Evolutionary conservation across 2,329 filamentous ascomycete species (phyloP), one percentile per base, ranked within the genome.

Genomic region (Falciphora oryzae): DNA sequence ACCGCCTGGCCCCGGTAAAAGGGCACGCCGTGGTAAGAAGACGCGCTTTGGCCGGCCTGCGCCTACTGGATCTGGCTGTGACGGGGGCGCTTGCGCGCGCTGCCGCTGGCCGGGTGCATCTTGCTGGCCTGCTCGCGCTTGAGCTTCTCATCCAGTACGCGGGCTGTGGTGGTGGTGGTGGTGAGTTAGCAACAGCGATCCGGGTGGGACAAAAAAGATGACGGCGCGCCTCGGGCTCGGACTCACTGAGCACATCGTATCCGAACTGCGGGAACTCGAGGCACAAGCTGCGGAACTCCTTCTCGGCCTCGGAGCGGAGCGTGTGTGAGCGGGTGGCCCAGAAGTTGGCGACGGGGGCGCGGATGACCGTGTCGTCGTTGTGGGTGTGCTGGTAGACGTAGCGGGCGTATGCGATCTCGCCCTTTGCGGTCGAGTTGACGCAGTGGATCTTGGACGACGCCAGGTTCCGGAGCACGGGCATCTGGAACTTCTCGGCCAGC

Each of bases 401-500:
- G 74, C 92, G 87, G 11, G 93, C 93, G 76, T 97, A 97, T 31
- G 89, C 87, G 73, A 97, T 93, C 81, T 97, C 93, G 75, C 92
- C 93, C 78, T 89, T 89, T 50, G 92, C 92, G 0, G 91, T 96
- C 59, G 89, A 92, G 73, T 93, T 89, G 71, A 96, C 90, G 75
- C 91, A 91, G 80, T 97, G 92, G 71, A 97, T 97, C 81, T 97
- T 97, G 74, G 86, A 88, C 74, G 91, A 91, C 2, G 93, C 89
- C 32, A 97, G 86, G 25, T 82, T 85, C 76, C 91, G 91, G 67
- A 97, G 86, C 13, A 80, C 80, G 0, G 81, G 77, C 61, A 92
- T 78, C 57, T 86, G 84, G 67, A 95, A 88, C 76, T 90, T 92
- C 71, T 93, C 89, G 29, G 92, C 93, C 29, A 97, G 82, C 0